Percentiles rank a stretch among this genome's conserved stretches.
phyloP scores from a whole-genome alignment of 495 filamentous ascomycete genomes.

The Lophium mytilinum region DNA sequence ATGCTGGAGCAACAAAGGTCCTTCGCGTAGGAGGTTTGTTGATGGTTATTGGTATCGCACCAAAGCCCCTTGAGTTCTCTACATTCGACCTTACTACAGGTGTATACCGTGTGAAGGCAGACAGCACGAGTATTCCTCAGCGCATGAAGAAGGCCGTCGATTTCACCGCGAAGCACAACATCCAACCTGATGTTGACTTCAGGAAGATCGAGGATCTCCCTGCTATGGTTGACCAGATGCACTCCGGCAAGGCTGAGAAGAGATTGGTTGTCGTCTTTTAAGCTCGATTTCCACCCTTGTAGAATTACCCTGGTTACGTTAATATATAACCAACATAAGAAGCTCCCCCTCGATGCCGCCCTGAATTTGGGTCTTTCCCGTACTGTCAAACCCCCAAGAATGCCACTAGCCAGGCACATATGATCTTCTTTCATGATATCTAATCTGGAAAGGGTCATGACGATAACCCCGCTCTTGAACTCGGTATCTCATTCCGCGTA shows the following conservation, averaged over 20 bases:
- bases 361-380: too few species aligned
- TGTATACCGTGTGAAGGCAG: constrained; percentile 28
- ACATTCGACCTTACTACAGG: constrained; percentile 26
- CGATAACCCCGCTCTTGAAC: too few species aligned
- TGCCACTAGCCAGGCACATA: too few species aligned
- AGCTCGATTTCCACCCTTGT: too few species aligned
- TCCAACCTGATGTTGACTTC: constrained; percentile 32
- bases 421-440: too few species aligned
- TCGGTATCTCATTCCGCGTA: too few species aligned
- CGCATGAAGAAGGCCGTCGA: constrained; percentile 34
- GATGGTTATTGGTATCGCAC: constrained; percentile 38
- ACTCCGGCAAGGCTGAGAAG: constrained; percentile 26
- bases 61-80: constrained; percentile 27
- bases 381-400: too few species aligned
- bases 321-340: too few species aligned
- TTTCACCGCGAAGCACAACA: constrained; percentile 35
- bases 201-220: constrained; percentile 32
- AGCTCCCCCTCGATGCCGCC: too few species aligned
- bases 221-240: constrained; percentile 29
- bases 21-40: constrained; percentile 30
- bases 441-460: too few species aligned
- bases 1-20: constrained; percentile 19
- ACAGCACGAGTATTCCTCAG: constrained; percentile 33
- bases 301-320: too few species aligned
- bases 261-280: constrained; percentile 26